Evolutionary conservation across 805 yeast species (phyloP).

Genomic region (Saturnispora quitensis): DNA sequence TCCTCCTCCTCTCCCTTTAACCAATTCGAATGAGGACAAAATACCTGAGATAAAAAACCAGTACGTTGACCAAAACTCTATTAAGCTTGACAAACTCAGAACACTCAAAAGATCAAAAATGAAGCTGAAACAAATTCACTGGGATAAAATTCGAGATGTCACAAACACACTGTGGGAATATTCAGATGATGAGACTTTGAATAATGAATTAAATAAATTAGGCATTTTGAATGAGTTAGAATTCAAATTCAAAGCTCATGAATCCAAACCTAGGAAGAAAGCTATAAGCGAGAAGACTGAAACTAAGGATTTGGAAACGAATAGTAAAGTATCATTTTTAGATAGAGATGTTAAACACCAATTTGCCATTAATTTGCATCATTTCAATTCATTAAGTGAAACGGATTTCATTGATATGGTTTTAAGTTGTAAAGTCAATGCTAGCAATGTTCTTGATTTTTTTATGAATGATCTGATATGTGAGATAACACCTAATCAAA

Average conservation of each 20-base stretch:
- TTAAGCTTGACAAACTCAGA: constrained; percentile 8
- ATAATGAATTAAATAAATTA: constrained; percentile 39
- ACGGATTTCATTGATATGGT: constrained; percentile 47
- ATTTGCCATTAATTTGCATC: constrained; percentile 69
- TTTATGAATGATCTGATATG: constrained; percentile 57
- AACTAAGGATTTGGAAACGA: constrained; percentile 26
- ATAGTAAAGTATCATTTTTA: constrained; percentile 39
- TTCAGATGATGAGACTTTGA: constrained; percentile 34
- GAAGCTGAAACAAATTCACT: constrained; percentile 69
- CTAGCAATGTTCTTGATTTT: constrained; percentile 56
- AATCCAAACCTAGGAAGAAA: constrained; percentile 20
- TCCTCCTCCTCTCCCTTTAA: constrained; percentile 11
- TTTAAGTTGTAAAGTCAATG: constrained; percentile 51
- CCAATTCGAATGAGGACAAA: not conserved
- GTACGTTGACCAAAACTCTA: constrained; percentile 7
- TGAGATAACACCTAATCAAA: constrained; percentile 47
- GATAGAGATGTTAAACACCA: constrained; percentile 70
- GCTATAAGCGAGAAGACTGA: constrained; percentile 32
- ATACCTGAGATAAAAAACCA: not conserved
- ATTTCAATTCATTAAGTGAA: constrained; percentile 44
- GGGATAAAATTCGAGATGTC: constrained; percentile 63
- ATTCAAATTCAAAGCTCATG: constrained; percentile 40
- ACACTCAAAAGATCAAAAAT: constrained; percentile 18
- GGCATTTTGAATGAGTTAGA: constrained; percentile 66
- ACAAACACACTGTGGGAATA: constrained; percentile 56